These are phyloP conservation scores for Mrakia hoshinonis DNA, from an alignment of 768 basidiomycete genomes.

Conservation along the genomic window DNA sequence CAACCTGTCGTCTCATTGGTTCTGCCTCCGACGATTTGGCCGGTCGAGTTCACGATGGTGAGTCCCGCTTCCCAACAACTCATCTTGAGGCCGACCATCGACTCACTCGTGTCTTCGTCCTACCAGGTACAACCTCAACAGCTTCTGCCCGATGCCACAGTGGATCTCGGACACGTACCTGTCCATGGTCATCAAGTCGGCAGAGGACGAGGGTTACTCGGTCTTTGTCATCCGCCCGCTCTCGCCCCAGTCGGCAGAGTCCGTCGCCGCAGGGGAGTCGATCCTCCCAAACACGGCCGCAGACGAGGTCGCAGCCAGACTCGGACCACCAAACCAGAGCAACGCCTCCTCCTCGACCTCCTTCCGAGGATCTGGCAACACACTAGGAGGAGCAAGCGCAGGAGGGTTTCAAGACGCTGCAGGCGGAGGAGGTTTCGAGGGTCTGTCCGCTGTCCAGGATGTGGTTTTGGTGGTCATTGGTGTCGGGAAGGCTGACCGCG, in stretches of 20 bases:
- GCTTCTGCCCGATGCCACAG: slow-evolving; percentile 15
- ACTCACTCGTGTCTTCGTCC: no score
- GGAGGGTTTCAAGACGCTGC: background rate
- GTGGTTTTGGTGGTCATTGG: background rate
- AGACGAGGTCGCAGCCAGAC: slow-evolving; percentile 1
- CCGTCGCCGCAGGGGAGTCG: background rate
- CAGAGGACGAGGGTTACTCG: slow-evolving; percentile 28
- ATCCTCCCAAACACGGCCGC: slow-evolving; percentile 21
- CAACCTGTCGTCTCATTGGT: slow-evolving; percentile 26
- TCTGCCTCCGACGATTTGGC: slow-evolving; percentile 23
- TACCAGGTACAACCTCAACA: slow-evolving; percentile 30
- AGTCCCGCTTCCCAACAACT: no score
- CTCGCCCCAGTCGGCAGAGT: background rate
- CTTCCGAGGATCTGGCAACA: background rate
- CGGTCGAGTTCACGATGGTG: background rate
- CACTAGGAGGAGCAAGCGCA: background rate
- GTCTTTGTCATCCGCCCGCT: slow-evolving; percentile 26
- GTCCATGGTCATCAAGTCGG: slow-evolving; percentile 18
- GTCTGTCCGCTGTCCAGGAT: background rate
- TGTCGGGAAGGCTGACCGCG: background rate
- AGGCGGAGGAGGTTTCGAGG: slow-evolving; percentile 5
- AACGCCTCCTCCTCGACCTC: background rate
- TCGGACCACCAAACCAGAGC: background rate
- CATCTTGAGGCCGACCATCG: no score
- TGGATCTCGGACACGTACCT: slow-evolving; percentile 25